Base-by-base conservation (phyloP, 2,329 filamentous ascomycete genomes). In the Fusarium piperis region DNA sequence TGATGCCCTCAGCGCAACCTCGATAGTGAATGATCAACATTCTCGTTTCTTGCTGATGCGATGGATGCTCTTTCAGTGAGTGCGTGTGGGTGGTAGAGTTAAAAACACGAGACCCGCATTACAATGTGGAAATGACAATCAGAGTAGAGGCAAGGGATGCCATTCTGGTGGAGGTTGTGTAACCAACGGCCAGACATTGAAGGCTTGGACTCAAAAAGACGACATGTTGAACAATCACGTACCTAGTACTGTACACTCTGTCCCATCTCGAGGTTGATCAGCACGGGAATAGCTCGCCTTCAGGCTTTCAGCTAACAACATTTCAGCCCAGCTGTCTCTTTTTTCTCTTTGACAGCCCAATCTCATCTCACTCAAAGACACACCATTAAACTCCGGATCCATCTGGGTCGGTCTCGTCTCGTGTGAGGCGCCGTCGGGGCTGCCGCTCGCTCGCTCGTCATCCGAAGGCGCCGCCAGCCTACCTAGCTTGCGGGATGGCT, bases 331-430 rank as follows among this genome's bases (percentile, higher is more conserved):
- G 44, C 44, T 30, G 44, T 48, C 41, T 46, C 20, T 23, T 26
- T 44, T 3, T 32, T 32, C 32, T n/a, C 8, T 46, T 28, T 28
- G 23, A 44, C 23, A 35, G 23, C 48, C 48, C 30, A 48, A 48
- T 48, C 44, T 33, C 32, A 33, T 33, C 32, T 30, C 23, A 48
- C 13, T 39, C 12, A 15, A 28, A 46, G 44, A 26, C 44, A 48
- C 7, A 46, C 41, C 41, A 46, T 46, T 15, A 46, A 48, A 28
- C 44, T 63, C 58, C 32, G 65, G 70, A 67, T 67, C 48, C 56
- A 70, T 70, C 59, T 72, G 35, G 62, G 59, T 56, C 44, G n/a
- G 48, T 38, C 56, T 69, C 39, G 70, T 41, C 55, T 28, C 35
- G 20, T 26, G 26, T 35, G 36, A 52, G 41, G 69, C 56, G 68